Conservation (phyloP, 2,329 filamentous ascomycete species). For the Pestalotiopsis sp. region DNA sequence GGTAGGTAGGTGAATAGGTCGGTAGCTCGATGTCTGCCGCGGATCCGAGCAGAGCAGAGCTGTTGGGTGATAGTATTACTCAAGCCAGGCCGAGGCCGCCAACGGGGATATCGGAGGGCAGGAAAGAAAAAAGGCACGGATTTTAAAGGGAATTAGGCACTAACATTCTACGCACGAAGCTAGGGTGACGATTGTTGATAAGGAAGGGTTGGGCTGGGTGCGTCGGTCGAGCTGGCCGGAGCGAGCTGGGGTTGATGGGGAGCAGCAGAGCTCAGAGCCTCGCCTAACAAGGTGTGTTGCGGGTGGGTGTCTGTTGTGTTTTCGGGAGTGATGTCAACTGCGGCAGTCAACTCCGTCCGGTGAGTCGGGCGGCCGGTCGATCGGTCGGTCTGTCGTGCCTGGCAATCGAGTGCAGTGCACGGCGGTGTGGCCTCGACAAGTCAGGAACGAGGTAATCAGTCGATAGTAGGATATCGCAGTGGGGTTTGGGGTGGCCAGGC, state of each 20-base stretch:
- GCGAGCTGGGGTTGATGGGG: neutral
- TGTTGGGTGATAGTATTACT: slow-evolving; percentile 6
- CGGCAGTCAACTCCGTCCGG: neutral
- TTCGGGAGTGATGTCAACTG: slow-evolving; percentile 5
- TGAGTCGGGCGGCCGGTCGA: neutral
- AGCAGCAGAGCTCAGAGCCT: neutral
- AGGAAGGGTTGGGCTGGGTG: neutral
- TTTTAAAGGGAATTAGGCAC: slow-evolving; percentile 15
- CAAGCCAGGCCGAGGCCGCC: slow-evolving; percentile 15
- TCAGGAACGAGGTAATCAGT: neutral
- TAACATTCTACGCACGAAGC: slow-evolving; percentile 22
- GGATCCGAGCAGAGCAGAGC: slow-evolving; percentile 8
- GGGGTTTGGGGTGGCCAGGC: neutral
- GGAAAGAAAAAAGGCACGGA: neutral
- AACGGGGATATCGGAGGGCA: slow-evolving; percentile 27
- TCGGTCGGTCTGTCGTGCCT: neutral
- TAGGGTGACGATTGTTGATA: slow-evolving; percentile 18
- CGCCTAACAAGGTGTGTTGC: neutral
- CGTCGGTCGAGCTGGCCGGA: neutral
- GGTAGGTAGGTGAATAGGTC: too few relatives aligned
- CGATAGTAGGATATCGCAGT: neutral
- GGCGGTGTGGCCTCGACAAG: neutral
- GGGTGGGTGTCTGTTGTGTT: neutral
- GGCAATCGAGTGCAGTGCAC: neutral
- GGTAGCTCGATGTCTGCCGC: neutral